These are phyloP conservation scores for Triticum aestivum DNA, from an alignment of 176 grass and related monocot species.

Conservation along the genomic window DNA sequence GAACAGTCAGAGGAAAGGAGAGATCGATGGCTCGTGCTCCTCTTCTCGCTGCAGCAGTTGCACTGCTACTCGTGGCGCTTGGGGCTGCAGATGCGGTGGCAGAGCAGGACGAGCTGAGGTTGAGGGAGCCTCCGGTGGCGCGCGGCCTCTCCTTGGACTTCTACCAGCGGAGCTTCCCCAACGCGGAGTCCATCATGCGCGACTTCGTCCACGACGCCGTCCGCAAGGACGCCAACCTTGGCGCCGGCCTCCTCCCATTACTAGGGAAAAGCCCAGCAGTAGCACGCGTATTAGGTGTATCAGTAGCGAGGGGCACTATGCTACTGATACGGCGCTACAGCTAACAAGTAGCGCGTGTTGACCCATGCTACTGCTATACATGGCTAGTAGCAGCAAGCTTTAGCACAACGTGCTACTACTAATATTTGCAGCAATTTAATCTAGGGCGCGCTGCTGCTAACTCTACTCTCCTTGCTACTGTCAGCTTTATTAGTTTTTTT, in stretches of 20 bases:
- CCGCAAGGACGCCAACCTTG: conserved; percentile 45
- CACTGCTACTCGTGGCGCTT: not conserved
- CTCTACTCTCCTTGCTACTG: too few species aligned
- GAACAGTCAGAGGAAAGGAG: not conserved
- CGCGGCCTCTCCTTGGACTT: conserved; percentile 48
- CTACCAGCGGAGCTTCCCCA: conserved; percentile 55
- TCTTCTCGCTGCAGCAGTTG: not conserved
- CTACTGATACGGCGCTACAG: too few species aligned
- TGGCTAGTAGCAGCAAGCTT: too few species aligned
- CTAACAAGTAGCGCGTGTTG: too few species aligned
- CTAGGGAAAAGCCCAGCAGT: too few species aligned
- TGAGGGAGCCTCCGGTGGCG: conserved; percentile 11
- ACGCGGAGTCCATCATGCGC: conserved; percentile 35
- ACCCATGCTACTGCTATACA: too few species aligned
- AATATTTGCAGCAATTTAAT: too few species aligned
- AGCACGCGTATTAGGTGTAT: too few species aligned
- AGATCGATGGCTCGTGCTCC: not conserved
- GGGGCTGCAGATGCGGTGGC: not conserved
- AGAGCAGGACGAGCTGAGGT: not conserved
- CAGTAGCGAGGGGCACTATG: too few species aligned
- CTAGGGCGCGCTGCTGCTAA: too few species aligned
- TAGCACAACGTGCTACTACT: too few species aligned
- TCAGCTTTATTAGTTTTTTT: too few species aligned
- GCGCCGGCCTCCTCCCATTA: conserved; percentile 61
- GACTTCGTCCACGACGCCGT: conserved; percentile 35